Evolutionary conservation across 2,329 filamentous ascomycete genomes (phyloP), one percentile per base, ranked within the genome.

Genomic region (Metarhizium rileyi): DNA sequence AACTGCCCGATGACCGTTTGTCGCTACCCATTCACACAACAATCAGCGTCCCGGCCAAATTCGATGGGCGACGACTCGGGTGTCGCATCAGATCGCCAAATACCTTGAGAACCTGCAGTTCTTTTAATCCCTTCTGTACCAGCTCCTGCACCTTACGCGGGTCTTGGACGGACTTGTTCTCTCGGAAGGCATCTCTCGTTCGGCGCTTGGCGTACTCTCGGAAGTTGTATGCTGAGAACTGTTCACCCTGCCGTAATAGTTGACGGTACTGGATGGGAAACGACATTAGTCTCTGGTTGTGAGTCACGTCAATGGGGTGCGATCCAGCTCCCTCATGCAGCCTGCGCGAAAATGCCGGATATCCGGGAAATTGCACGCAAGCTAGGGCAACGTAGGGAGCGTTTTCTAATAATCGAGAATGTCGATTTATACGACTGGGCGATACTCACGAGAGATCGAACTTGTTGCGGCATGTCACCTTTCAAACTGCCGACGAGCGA

Each of bases 211-310:
- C 90, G 70, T 98, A 98, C 68, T 96, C 91, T 71, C 93, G 83
- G 77, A 96, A 98, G 72, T 97, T 98, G 76, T 97, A 98, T 59
- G 86, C 82, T 54, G 89, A 81, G 69, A 98, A 97, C 63, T 95
- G 87, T 54, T 78, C 77, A 54, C 89, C 83, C 67, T 93, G 86
- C 59, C 90, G 86, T 61, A 97, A 76, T 60, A 98, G 75, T 63
- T 91, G 91, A 57, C 93, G 90, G 71, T 95, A 97, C 90, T 95
- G 56, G 16, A 9, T 33, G 23, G 27, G 3, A 23, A 5, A n/a
- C 18, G 5, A 9, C 20, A 20, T 42, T 42, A 42, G 38, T 8
- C 12, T 25, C 8, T 20, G 12, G 8, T 14, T 12, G 28, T 43
- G 30, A 51, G 35, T n/a, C 3, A 20, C 16, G 35, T 8, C 16